Percentiles rank a stretch among this genome's conserved stretches.
phyloP scores from a whole-genome alignment of 345 rosid species.

The Eucalyptus regnans region DNA sequence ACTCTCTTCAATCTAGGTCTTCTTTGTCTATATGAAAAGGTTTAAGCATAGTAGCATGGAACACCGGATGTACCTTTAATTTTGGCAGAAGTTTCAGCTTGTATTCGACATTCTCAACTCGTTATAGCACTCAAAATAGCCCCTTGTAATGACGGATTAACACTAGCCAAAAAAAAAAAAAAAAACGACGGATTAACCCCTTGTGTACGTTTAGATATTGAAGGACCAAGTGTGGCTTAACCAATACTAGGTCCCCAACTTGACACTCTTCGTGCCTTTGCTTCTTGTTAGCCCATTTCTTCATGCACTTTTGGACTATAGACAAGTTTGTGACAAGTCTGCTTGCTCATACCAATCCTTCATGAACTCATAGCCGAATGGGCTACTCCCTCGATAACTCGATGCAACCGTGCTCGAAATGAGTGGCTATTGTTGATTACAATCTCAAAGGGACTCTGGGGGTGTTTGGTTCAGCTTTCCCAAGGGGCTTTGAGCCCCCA shows the following conservation, averaged over 20 bases:
- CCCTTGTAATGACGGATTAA: rapidly evolving
- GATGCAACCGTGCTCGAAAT: rapidly evolving
- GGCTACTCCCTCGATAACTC: not conserved
- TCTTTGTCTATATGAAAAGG: not conserved
- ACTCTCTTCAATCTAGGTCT: not conserved
- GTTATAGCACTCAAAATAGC: not conserved
- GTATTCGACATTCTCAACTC: not conserved
- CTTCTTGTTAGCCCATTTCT: not conserved
- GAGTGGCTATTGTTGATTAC: not conserved
- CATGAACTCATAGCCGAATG: rapidly evolving
- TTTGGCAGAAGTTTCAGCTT: not conserved
- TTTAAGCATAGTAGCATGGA: not conserved
- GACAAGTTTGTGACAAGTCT: not conserved
- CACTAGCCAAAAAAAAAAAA: too few relatives aligned
- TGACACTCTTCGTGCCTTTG: not conserved
- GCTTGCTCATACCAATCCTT: not conserved
- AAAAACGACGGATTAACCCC: rapidly evolving
- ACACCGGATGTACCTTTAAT: rapidly evolving
- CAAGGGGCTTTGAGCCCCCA: too few relatives aligned
- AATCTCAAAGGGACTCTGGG: not conserved
- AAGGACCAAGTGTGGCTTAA: not conserved
- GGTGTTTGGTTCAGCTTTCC: too few relatives aligned
- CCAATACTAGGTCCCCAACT: not conserved
- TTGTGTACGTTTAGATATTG: too few relatives aligned
- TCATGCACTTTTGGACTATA: not conserved